A percentile compares a stretch with the other conserved stretches of the same genome.
phyloP scores from a whole-genome alignment of 2,329 filamentous ascomycete genomes.

The Aureobasidium namibiae region DNA sequence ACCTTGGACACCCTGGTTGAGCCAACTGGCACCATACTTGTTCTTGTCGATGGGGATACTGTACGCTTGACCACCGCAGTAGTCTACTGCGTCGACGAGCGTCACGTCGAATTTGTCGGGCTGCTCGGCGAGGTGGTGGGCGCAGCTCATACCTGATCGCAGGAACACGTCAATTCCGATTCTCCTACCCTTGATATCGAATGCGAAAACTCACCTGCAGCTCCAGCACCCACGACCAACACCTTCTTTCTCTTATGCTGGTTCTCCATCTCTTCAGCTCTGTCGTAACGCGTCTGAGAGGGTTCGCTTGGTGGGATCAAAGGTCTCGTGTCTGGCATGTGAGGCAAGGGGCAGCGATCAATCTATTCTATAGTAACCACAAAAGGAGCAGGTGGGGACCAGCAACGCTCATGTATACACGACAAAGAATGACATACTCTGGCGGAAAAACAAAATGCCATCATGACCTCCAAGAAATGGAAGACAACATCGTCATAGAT shows the following conservation, averaged over 20 bases:
- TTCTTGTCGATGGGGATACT: conserved; percentile 49
- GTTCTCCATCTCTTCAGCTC: conserved; percentile 27
- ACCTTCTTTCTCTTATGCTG: conserved; percentile 42
- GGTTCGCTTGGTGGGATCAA: conserved; percentile 14
- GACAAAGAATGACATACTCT: neutral
- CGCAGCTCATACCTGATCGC: conserved; percentile 50
- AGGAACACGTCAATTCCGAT: conserved; percentile 4
- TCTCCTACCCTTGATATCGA: conserved; percentile 18
- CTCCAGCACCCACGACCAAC: conserved; percentile 54
- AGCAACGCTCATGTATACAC: neutral
- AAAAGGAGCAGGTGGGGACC: neutral
- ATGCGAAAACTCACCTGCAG: conserved; percentile 46
- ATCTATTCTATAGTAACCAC: neutral
- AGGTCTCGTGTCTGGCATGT: conserved; percentile 13
- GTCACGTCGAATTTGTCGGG: conserved; percentile 59
- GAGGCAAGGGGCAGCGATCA: neutral
- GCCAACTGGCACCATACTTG: conserved; percentile 49
- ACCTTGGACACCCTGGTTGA: conserved; percentile 57
- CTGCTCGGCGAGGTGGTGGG: conserved; percentile 57
- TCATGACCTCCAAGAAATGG: conserved; percentile 1
- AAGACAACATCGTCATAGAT: conserved; percentile 10
- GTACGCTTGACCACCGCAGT: conserved; percentile 54
- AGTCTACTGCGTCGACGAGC: conserved; percentile 49
- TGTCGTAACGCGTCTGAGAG: conserved; percentile 29
- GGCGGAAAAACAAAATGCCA: neutral